These are phyloP conservation scores for Heterobasidion occidentale DNA, from an alignment of 1,284 basidiomycete species.

Conservation along the genomic window DNA sequence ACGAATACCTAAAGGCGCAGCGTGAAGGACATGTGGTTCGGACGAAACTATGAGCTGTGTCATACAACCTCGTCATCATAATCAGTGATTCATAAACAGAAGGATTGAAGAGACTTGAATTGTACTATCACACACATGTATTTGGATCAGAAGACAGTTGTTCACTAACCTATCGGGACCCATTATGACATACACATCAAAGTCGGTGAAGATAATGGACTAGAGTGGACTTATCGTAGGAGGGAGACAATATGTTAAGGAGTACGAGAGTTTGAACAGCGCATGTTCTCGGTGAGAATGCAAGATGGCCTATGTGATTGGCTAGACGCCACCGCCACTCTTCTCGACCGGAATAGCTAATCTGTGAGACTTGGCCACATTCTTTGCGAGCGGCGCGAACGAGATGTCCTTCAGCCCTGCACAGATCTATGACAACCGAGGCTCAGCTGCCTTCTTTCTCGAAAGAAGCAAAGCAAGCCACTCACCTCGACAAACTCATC, in stretches of 20 bases:
- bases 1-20: constrained; percentile 12
- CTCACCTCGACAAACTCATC: constrained; percentile 78
- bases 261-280: too few species aligned
- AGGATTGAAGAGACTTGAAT: too few species aligned
- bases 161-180: too few species aligned
- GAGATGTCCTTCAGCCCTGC: constrained; percentile 77
- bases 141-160: too few species aligned
- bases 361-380: constrained; percentile 33
- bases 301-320: not conserved
- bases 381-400: constrained; percentile 38
- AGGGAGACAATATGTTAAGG: too few species aligned
- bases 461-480: constrained; percentile 7
- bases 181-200: too few species aligned
- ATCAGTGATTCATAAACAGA: too few species aligned
- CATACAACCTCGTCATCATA: not conserved
- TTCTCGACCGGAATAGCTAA: constrained; percentile 77
- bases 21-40: too few species aligned
- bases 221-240: too few species aligned
- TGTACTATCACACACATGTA: too few species aligned
- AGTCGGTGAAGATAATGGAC: too few species aligned
- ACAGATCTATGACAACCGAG: constrained; percentile 48
- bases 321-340: constrained; percentile 71
- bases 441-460: not conserved
- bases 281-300: too few species aligned
- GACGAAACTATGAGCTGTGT: constrained; percentile 2